Evolutionary conservation across 805 yeast genomes (phyloP).

Genomic region (Metschnikowia corniflorae): DNA sequence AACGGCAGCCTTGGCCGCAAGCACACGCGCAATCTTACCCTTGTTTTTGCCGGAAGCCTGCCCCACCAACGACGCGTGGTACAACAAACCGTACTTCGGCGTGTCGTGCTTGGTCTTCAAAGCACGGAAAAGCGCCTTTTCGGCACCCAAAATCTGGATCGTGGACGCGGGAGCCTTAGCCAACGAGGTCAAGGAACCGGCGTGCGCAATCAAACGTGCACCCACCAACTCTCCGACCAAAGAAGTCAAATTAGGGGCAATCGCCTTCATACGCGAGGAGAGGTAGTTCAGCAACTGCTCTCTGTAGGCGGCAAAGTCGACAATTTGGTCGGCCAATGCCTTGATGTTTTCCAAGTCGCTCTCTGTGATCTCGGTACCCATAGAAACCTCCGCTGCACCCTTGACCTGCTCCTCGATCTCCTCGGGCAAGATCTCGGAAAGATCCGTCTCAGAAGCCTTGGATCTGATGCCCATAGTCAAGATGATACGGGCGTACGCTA

Average conservation of each 20-base stretch:
- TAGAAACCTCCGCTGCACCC: constrained; percentile 95
- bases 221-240: constrained; percentile 98
- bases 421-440: constrained; percentile 50
- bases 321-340: constrained; percentile 92
- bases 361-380: constrained; percentile 98
- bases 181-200: constrained; percentile 94
- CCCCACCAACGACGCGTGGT: constrained; percentile 92
- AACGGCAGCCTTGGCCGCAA: constrained; percentile 98
- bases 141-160: constrained; percentile 96
- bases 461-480: constrained; percentile 92
- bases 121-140: constrained; percentile 94
- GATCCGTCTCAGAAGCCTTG: constrained; percentile 83
- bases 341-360: constrained; percentile 83
- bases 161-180: constrained; percentile 99
- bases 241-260: constrained; percentile 96
- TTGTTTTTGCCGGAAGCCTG: constrained; percentile 94
- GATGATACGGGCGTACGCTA: constrained; percentile 92
- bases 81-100: constrained; percentile 92
- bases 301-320: constrained; percentile 93
- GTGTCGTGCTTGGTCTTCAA: constrained; percentile 95
- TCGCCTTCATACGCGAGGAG: constrained; percentile 94
- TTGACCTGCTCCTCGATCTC: constrained; percentile 61
- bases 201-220: constrained; percentile 96
- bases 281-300: constrained; percentile 92
- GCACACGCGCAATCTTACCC: constrained; percentile 97